Percentiles rank a stretch among this genome's conserved stretches.
phyloP scores from a whole-genome alignment of 164 flowering plant genomes.

The Vitis labrusca region DNA sequence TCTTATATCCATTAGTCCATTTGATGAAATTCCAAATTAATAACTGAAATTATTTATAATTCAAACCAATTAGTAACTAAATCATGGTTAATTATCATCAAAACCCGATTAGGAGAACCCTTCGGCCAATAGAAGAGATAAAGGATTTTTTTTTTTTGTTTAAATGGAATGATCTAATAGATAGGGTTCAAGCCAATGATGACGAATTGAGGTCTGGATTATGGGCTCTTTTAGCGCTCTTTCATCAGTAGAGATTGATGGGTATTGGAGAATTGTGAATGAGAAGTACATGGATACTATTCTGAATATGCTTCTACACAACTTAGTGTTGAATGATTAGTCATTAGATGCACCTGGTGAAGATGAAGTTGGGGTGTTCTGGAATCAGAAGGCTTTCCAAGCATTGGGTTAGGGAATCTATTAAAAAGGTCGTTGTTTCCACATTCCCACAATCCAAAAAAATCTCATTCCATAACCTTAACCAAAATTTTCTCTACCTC shows the following conservation, averaged over 20 bases:
- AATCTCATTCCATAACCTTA: too few species aligned
- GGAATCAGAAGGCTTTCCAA: constrained; percentile 67
- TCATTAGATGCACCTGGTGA: constrained; percentile 54
- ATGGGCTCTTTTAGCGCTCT: constrained; percentile 49
- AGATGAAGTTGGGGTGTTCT: constrained; percentile 48
- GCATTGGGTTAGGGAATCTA: background rate
- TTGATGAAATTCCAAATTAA: too few species aligned
- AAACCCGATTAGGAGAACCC: too few species aligned
- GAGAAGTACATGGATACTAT: constrained; percentile 57
- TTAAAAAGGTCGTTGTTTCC: too few species aligned
- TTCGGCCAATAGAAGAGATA: too few species aligned
- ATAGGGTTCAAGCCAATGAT: constrained; percentile 82
- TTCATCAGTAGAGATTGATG: constrained; percentile 61
- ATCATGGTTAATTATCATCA: too few species aligned
- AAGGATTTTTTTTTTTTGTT: constrained; percentile 23
- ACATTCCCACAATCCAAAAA: too few species aligned
- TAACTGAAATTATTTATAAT: too few species aligned
- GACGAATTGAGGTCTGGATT: constrained; percentile 67
- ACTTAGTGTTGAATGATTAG: constrained; percentile 68
- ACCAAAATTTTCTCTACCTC: too few species aligned
- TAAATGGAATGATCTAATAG: constrained; percentile 71
- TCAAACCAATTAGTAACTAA: too few species aligned
- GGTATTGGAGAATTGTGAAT: constrained; percentile 82
- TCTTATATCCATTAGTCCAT: too few species aligned
- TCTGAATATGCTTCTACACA: constrained; percentile 56